These are phyloP conservation scores for Ophiocordyceps sinensis DNA, from an alignment of 2,329 filamentous ascomycete genomes.

Conservation along the genomic window DNA sequence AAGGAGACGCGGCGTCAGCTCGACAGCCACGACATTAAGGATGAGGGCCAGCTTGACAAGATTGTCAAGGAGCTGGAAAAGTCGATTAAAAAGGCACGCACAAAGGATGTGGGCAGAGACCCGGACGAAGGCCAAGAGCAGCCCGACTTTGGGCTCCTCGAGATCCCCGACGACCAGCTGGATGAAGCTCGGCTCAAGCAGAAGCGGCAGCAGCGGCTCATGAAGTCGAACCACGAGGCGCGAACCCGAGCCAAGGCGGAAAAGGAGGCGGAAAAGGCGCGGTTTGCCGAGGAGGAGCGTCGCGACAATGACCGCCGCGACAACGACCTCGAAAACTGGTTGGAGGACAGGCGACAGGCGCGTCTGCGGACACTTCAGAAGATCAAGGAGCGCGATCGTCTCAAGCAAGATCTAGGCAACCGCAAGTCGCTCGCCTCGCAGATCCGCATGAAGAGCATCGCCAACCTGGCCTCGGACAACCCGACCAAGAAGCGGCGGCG, in stretches of 20 bases:
- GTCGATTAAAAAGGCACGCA: constrained; percentile 75
- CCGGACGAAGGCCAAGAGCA: constrained; percentile 69
- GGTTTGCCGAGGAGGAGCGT: constrained; percentile 68
- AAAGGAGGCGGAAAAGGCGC: constrained; percentile 83
- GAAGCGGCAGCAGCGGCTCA: constrained; percentile 79
- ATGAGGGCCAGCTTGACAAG: constrained; percentile 74
- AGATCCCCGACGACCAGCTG: constrained; percentile 79
- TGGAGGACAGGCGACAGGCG: constrained; percentile 64
- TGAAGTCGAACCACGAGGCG: constrained; percentile 92
- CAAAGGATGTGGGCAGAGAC: constrained; percentile 78
- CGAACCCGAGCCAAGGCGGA: constrained; percentile 88
- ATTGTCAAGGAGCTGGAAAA: constrained; percentile 82
- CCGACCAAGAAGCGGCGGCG: constrained; percentile 73
- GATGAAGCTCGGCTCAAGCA: constrained; percentile 85
- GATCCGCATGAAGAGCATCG: constrained; percentile 96
- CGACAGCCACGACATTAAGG: constrained; percentile 82
- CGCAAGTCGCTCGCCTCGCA: constrained; percentile 92
- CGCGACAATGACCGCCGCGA: constrained; percentile 72
- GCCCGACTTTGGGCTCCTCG: constrained; percentile 77
- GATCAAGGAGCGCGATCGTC: constrained; percentile 84
- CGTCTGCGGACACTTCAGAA: constrained; percentile 58
- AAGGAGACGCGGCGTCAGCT: constrained; percentile 80
- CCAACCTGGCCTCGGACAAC: constrained; percentile 83
- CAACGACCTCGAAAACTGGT: constrained; percentile 74
- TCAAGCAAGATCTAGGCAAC: constrained; percentile 90